phyloP scores from a whole-genome alignment of 1,139 yeast genomes.

The Saccharomyces hybrid region DNA sequence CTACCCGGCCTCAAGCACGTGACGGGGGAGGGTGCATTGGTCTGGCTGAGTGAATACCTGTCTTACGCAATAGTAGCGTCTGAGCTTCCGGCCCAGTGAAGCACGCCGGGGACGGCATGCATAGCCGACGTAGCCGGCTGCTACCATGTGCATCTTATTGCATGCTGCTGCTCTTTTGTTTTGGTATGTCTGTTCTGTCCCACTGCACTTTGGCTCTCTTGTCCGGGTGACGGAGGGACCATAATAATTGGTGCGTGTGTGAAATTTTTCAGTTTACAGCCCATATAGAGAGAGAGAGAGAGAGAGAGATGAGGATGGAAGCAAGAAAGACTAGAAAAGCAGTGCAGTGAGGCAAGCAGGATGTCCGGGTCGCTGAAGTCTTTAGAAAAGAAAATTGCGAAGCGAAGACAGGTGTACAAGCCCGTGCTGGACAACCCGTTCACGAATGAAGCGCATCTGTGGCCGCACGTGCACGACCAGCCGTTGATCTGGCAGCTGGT shows the following conservation, averaged over 20 bases:
- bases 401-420: constrained; percentile 27
- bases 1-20: constrained; percentile 5
- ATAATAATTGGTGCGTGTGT: background rate
- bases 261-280: background rate
- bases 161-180: background rate
- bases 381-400: constrained; percentile 19
- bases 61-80: background rate
- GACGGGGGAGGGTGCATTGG: background rate
- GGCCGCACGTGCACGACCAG: constrained; percentile 29
- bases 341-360: background rate
- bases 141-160: background rate
- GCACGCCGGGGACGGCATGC: too few relatives aligned
- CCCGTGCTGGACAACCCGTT: constrained; percentile 29
- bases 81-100: too few relatives aligned
- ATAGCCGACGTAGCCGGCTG: background rate
- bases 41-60: background rate
- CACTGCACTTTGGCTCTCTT: background rate
- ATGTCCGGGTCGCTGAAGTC: constrained; percentile 13
- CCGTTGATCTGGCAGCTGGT: constrained; percentile 21
- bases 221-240: background rate
- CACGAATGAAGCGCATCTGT: constrained; percentile 22
- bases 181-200: too few relatives aligned
- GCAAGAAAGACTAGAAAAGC: background rate
- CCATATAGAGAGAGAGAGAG: background rate
- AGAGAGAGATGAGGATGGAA: background rate